Percentiles rank a stretch among this genome's conserved stretches.
Evolutionary conservation across 495 filamentous ascomycete species (phyloP).

Genomic region (Aspergillus taichungensis): DNA sequence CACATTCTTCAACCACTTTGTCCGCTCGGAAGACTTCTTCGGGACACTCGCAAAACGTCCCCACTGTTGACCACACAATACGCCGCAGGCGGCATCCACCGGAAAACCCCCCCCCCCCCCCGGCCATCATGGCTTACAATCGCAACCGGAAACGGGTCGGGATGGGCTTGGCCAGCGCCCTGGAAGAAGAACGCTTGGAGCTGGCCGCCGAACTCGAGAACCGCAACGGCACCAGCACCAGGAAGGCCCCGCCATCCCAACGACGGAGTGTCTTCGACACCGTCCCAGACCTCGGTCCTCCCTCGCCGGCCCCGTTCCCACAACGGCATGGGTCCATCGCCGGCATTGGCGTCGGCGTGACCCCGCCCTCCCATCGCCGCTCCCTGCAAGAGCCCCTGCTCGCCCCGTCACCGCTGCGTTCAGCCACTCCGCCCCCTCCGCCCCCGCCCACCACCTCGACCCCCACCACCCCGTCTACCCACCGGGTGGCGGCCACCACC

Average conservation of each 20-base stretch:
- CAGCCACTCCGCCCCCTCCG: conserved; percentile 3
- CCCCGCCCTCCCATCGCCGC: conserved; percentile 9
- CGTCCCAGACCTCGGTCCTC: conserved; percentile 13
- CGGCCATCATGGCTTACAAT: no score
- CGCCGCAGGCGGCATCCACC: no score
- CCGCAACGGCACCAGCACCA: conserved; percentile 12
- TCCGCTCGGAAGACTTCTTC: no score
- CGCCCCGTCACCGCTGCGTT: conserved; percentile 19
- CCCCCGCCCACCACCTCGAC: conserved; percentile 4
- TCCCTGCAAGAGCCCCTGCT: conserved; percentile 11
- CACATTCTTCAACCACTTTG: no score
- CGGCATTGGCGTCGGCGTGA: conserved; percentile 25
- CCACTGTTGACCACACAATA: no score
- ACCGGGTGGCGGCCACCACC: neutral
- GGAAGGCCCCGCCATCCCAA: conserved; percentile 24
- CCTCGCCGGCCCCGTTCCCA: conserved; percentile 2
- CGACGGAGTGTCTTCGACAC: conserved; percentile 20
- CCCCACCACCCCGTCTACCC: neutral
- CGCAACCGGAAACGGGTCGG: no score
- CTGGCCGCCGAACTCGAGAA: conserved; percentile 6
- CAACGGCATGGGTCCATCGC: conserved; percentile 36
- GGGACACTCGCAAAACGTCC: no score
- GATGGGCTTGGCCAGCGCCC: conserved; percentile 8
- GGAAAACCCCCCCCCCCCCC: no score
- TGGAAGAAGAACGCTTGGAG: conserved; percentile 18